Percentiles rank a stretch among this genome's conserved stretches.
These are phyloP conservation scores for Pyricularia pennisetigena DNA, from an alignment of 2,329 filamentous ascomycete species.

Conservation along the genomic window DNA sequence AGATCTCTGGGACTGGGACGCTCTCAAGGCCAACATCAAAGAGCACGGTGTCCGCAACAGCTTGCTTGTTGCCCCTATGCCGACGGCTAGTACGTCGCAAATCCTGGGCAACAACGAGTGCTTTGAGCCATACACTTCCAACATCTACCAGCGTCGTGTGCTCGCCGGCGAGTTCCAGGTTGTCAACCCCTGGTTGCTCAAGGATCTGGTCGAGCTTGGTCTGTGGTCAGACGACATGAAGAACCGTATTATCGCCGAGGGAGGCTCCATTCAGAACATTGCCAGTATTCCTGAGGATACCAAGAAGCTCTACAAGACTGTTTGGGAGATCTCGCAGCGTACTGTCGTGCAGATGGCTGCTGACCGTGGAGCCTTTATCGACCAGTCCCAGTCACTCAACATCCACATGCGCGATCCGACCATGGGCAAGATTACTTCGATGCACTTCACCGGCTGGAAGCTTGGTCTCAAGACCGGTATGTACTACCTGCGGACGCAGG, in stretches of 20 bases:
- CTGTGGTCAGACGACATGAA: constrained; percentile 99
- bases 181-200: constrained; percentile 97
- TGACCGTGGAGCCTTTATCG: constrained; percentile 96
- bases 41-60: constrained; percentile 93
- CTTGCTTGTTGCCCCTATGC: constrained; percentile 92
- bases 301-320: constrained; percentile 98
- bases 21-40: constrained; percentile 82
- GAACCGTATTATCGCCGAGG: constrained; percentile 98
- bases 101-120: constrained; percentile 99
- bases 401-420: constrained; percentile 99
- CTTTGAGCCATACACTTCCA: constrained; percentile 99
- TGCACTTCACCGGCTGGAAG: constrained; percentile 99
- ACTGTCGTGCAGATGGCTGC: constrained; percentile 96
- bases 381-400: constrained; percentile 98
- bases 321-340: constrained; percentile 98
- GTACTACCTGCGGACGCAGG: constrained; percentile 99
- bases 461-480: constrained; percentile 98
- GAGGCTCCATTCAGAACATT: constrained; percentile 89
- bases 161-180: constrained; percentile 98
- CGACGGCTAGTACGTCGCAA: constrained; percentile 92
- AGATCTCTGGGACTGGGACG: constrained; percentile 93
- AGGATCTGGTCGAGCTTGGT: constrained; percentile 95
- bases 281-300: constrained; percentile 93
- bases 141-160: constrained; percentile 98
- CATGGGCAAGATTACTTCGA: constrained; percentile 99